Base-by-base conservation (phyloP, 768 basidiomycete genomes). In the Naematelia encephala region DNA sequence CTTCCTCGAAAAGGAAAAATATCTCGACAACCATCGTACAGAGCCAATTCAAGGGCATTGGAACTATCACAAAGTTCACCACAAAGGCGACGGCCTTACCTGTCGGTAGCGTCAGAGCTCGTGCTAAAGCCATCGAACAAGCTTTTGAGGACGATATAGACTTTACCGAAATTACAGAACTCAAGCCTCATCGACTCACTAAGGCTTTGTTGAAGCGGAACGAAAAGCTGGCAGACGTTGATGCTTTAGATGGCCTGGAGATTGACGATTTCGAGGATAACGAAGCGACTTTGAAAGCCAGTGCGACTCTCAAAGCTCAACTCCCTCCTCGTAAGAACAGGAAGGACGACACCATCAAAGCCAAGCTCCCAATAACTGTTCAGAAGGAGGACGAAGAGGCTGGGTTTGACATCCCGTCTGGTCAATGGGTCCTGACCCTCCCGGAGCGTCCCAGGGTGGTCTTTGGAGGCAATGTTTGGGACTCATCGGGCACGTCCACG, bases 281-380 rank as follows among this genome's bases (percentile, higher is more conserved):
- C 27, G 64, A 74, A 48, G 67, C 70, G 2, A 77, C 75, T 2
- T 51, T 77, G 52, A 77, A 74, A 63, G 73, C 72, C n/a, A 69
- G 70, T 5, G 66, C 62, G 0, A 75, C 75, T 1, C 56, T 75
- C 23, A 75, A 74, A 60, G 72, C 69, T 14, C 56, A 73, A 46
- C 51, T 73, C 25, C 72, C 72, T 1, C 69, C 69, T 26, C 66
- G 64, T 2, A 44, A 60, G 26, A 22, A 25, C 0, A 59, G 57
- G 19, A 47, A 25, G 0, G 11, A 45, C 1, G 47, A 46, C 12
- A 54, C 45, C 11, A 57, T 51, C 30, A 61, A 34, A 16, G 13
- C 45, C 11, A 60, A 26, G 29, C n/a, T 50, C 16, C 46, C 45
- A 10, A 22, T n/a, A 5, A 39, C 8, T 39, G 34, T 39, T 16